A percentile compares a stretch with the other conserved stretches of the same genome.
Conservation (phyloP, 78 protist species). For the Dictyostelium brefeldianum region DNA sequence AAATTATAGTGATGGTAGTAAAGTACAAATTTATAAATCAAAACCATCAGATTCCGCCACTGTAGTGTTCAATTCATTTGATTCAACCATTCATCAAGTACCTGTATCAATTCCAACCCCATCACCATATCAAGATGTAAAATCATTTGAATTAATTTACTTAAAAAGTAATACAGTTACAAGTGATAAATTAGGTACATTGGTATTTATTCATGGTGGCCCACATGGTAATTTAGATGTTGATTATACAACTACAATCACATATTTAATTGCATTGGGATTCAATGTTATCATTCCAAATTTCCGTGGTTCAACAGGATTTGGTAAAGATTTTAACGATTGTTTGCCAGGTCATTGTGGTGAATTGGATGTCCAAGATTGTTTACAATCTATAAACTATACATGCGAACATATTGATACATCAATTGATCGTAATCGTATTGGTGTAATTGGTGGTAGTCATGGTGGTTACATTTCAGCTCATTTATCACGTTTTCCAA, state of each 20-base stretch:
- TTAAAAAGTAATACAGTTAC: not conserved
- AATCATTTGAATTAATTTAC: slow-evolving; percentile 47
- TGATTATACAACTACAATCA: not conserved
- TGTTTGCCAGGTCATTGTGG: slow-evolving; percentile 54
- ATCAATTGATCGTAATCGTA: not conserved
- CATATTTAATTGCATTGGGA: slow-evolving; percentile 38
- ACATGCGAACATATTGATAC: not conserved
- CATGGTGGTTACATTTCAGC: slow-evolving; percentile 76
- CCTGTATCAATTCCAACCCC: slow-evolving; percentile 34
- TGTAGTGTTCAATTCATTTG: not conserved
- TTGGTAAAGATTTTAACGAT: slow-evolving; percentile 62
- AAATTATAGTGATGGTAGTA: not conserved
- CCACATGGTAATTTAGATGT: slow-evolving; percentile 48
- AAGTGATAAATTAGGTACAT: not conserved
- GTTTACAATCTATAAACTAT: slow-evolving; percentile 26
- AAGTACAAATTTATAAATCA: not conserved
- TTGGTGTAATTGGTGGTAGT: slow-evolving; percentile 75
- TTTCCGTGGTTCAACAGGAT: slow-evolving; percentile 74
- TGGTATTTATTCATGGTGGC: slow-evolving; percentile 73
- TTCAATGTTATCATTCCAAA: slow-evolving; percentile 41
- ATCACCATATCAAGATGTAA: slow-evolving; percentile 5
- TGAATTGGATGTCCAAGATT: slow-evolving; percentile 46
- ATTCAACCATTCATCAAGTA: slow-evolving; percentile 1
- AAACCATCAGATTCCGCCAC: not conserved
- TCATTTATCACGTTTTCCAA: slow-evolving; percentile 22